phyloP scores from a whole-genome alignment of 768 basidiomycete species.

The Russula vinacea region DNA sequence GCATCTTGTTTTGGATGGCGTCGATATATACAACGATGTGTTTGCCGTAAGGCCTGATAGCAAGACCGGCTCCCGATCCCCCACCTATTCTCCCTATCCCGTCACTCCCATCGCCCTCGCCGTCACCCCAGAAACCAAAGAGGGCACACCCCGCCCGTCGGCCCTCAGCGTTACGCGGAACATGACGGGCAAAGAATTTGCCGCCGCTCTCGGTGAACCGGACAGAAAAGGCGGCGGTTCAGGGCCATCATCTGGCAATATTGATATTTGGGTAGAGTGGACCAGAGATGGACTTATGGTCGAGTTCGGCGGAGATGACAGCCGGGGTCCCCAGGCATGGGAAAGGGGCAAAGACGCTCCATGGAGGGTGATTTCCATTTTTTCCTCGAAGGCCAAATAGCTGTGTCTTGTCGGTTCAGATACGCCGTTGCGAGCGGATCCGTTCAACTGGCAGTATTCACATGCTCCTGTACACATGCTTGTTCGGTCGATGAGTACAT shows the following conservation, averaged over 20 bases:
- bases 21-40: slow-evolving; percentile 79
- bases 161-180: slow-evolving; percentile 44
- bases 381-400: slow-evolving; percentile 37
- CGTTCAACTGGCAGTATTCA: not conserved
- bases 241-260: slow-evolving; percentile 78
- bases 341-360: slow-evolving; percentile 77
- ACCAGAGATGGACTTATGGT: slow-evolving; percentile 75
- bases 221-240: slow-evolving; percentile 87
- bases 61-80: slow-evolving; percentile 39
- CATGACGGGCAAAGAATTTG: slow-evolving; percentile 76
- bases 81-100: slow-evolving; percentile 57
- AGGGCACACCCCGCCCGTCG: slow-evolving; percentile 38
- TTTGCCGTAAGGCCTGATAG: slow-evolving; percentile 33
- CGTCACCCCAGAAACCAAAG: slow-evolving; percentile 34
- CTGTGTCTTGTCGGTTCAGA: not conserved
- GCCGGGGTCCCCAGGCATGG: slow-evolving; percentile 81
- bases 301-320: slow-evolving; percentile 77
- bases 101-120: slow-evolving; percentile 50
- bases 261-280: slow-evolving; percentile 96
- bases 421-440: no score
- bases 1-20: slow-evolving; percentile 57
- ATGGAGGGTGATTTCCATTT: slow-evolving; percentile 77
- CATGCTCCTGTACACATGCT: not conserved
- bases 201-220: slow-evolving; percentile 76
- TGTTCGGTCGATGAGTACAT: not conserved